Percentiles rank a stretch among this genome's conserved stretches.
Conservation (phyloP, 129 eudicot genomes). For the Rutidosis leptorrhynchoides region DNA sequence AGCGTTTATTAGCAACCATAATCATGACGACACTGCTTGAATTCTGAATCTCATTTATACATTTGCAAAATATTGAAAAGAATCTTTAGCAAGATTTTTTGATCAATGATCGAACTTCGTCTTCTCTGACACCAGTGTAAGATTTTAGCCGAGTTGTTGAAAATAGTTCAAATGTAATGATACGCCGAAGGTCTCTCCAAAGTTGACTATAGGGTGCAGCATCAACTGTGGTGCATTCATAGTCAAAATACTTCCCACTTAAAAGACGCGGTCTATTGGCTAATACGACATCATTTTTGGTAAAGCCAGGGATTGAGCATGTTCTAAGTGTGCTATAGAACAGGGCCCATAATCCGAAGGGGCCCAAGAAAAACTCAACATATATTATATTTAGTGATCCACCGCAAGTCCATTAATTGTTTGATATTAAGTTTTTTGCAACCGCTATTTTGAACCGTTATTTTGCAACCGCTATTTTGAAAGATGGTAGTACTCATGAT, state of each 20-base stretch:
- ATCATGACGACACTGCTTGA: slow-evolving; percentile 36
- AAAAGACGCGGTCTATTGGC: slow-evolving; percentile 20
- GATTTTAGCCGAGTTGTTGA: slow-evolving; percentile 3
- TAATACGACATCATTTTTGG: slow-evolving; percentile 16
- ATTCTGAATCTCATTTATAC: slow-evolving; percentile 38
- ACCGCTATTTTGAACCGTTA: too few species aligned
- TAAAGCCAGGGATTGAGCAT: too few species aligned
- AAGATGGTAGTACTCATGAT: too few species aligned
- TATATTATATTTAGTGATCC: too few species aligned
- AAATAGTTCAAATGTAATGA: slow-evolving; percentile 6
- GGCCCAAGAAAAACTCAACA: too few species aligned
- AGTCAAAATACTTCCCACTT: slow-evolving; percentile 8
- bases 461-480: too few species aligned
- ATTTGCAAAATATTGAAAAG: neutral
- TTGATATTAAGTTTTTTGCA: too few species aligned
- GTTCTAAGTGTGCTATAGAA: too few species aligned
- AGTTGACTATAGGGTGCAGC: slow-evolving; percentile 15
- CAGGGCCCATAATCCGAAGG: too few species aligned
- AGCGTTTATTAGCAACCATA: slow-evolving; percentile 42
- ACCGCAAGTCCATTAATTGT: too few species aligned
- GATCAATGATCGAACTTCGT: slow-evolving; percentile 29
- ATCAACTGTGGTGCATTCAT: slow-evolving; percentile 6
- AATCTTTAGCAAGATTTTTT: slow-evolving; percentile 20
- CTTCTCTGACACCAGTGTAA: slow-evolving; percentile 11
- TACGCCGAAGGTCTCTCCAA: slow-evolving; percentile 21